phyloP scores from a whole-genome alignment of 768 basidiomycete genomes.

The Nevesoporus exiguus region DNA sequence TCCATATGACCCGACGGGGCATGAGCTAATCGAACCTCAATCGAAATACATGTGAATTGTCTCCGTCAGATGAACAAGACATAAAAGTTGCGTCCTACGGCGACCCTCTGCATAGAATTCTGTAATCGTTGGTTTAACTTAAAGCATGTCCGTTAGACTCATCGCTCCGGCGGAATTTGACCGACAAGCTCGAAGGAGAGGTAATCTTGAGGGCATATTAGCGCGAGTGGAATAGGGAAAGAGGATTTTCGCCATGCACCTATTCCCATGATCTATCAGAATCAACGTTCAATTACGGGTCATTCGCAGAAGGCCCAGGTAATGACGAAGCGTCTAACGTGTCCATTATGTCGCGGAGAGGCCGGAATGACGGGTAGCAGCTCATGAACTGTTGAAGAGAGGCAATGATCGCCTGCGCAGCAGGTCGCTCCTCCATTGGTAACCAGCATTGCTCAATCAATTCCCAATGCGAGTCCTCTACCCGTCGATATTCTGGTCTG shows the following conservation, averaged over 20 bases:
- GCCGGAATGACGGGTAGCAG: not conserved
- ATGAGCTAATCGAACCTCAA: too few species aligned
- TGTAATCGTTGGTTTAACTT: not conserved
- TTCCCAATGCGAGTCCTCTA: conserved; percentile 3
- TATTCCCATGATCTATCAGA: not conserved
- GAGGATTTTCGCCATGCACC: not conserved
- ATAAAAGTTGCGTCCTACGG: not conserved
- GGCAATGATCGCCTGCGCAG: not conserved
- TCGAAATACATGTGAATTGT: not conserved
- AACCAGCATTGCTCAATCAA: conserved; percentile 9
- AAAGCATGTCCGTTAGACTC: not conserved
- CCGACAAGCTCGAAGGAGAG: not conserved
- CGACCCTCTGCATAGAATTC: not conserved
- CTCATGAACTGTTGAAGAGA: not conserved
- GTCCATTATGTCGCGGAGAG: not conserved
- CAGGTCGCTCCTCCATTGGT: not conserved
- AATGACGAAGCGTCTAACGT: not conserved
- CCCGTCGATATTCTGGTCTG: not conserved
- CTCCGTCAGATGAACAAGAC: not conserved
- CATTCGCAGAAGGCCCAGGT: not conserved
- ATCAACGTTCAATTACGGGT: not conserved
- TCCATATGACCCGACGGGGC: too few species aligned
- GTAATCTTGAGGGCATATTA: not conserved
- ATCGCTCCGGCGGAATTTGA: not conserved
- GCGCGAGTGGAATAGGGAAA: not conserved